phyloP scores from a whole-genome alignment of 2,329 filamentous ascomycete species.

The Cladosporium phlei region DNA sequence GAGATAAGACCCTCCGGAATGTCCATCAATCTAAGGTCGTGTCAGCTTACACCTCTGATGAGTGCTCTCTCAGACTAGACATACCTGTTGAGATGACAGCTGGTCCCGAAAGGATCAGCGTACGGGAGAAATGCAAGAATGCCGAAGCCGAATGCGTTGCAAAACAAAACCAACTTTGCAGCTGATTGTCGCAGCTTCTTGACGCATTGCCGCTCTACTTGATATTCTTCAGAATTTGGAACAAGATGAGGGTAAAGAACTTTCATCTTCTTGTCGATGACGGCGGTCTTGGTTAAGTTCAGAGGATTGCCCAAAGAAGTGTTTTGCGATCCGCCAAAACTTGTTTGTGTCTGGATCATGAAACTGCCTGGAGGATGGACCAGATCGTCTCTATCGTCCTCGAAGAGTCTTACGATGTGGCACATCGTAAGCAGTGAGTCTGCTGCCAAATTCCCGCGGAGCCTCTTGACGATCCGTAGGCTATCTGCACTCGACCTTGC shows the following conservation, averaged over 20 bases:
- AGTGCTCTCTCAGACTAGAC: background rate
- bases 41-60: background rate
- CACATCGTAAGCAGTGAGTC: background rate
- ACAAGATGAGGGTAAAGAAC: background rate
- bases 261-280: background rate
- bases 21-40: background rate
- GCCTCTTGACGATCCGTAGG: background rate
- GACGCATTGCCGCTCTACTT: background rate
- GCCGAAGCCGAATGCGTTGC: background rate
- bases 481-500: background rate
- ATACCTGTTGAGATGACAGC: background rate
- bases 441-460: background rate
- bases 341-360: conserved; percentile 1
- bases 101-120: background rate
- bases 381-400: background rate
- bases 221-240: background rate
- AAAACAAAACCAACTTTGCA: background rate
- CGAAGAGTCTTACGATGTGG: background rate
- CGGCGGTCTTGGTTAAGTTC: background rate
- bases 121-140: background rate
- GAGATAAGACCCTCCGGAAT: background rate
- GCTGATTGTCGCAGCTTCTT: conserved; percentile 1
- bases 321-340: background rate
- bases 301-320: background rate
- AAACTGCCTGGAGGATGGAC: background rate